Conservation (phyloP, 2,329 filamentous ascomycete genomes). For the Gaeumannomyces sp. region DNA sequence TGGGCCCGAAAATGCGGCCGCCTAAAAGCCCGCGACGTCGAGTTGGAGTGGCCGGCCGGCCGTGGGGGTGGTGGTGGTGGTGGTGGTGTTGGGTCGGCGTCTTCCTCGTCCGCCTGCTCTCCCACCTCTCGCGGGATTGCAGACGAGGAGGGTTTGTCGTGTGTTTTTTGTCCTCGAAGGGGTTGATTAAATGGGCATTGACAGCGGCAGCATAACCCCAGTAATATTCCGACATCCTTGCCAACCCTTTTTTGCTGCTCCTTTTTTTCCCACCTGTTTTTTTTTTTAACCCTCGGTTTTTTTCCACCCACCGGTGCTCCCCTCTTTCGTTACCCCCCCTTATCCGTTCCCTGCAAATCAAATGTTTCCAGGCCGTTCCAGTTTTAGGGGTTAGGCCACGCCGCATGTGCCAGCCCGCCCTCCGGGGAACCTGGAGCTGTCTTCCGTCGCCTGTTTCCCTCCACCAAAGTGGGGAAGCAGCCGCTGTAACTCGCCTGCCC, state of each 20-base stretch:
- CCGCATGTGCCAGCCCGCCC: too few species aligned
- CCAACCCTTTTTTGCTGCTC: conserved; percentile 3
- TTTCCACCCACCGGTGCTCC: neutral
- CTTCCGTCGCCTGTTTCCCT: neutral
- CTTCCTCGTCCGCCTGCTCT: neutral
- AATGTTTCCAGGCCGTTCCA: conserved; percentile 1
- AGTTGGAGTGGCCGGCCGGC: conserved; percentile 12
- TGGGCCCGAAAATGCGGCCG: conserved; percentile 12
- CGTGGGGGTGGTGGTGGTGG: conserved; percentile 7
- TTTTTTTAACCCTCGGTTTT: neutral
- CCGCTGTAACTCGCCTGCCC: too few species aligned
- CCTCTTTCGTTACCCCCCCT: conserved; percentile 1
- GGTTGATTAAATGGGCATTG: conserved; percentile 14
- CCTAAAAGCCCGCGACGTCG: conserved; percentile 9
- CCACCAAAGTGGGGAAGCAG: neutral
- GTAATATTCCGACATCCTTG: conserved; percentile 15
- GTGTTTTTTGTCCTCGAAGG: conserved; percentile 7
- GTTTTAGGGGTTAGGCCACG: conserved; percentile 1
- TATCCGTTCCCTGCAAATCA: neutral
- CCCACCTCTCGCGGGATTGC: neutral
- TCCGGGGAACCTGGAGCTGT: neutral
- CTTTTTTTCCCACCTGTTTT: conserved; percentile 5
- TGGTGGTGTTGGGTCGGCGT: conserved; percentile 3
- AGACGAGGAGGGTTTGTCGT: neutral
- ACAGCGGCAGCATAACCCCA: conserved; percentile 15